Conservation (phyloP, 2,329 filamentous ascomycete species). For the Ophiocordyceps camponoti-saundersi region DNA sequence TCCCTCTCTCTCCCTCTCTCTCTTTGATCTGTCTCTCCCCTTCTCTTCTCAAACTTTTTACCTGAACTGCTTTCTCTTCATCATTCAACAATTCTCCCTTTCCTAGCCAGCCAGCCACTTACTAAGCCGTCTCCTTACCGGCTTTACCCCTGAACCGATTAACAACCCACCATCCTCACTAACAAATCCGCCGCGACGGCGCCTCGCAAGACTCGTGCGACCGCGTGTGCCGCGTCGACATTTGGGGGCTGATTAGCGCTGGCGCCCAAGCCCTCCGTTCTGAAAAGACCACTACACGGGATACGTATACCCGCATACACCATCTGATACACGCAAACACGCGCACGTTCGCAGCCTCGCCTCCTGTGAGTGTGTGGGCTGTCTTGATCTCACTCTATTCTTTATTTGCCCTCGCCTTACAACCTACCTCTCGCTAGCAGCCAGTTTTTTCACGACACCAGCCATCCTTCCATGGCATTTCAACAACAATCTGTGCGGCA, state of each 20-base stretch:
- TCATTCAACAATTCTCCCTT: too few relatives aligned
- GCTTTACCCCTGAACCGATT: background rate
- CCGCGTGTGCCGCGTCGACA: background rate
- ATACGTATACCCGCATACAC: too few relatives aligned
- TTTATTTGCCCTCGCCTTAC: background rate
- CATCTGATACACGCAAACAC: too few relatives aligned
- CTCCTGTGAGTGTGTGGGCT: too few relatives aligned
- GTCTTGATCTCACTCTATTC: too few relatives aligned
- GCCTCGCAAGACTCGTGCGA: background rate
- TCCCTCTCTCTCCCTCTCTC: too few relatives aligned
- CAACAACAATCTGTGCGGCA: constrained; percentile 38
- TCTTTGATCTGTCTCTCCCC: too few relatives aligned
- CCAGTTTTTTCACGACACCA: too few relatives aligned
- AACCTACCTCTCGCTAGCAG: background rate
- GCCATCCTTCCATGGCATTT: constrained; percentile 30
- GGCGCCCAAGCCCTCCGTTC: background rate
- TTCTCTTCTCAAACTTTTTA: too few relatives aligned
- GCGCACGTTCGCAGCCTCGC: too few relatives aligned
- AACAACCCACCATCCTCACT: background rate
- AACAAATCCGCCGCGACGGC: background rate
- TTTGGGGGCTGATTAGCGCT: background rate
- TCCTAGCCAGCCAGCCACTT: too few relatives aligned
- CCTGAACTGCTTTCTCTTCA: too few relatives aligned
- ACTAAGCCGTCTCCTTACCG: background rate
- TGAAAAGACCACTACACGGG: background rate